Conservation (phyloP, 805 yeast species). For the Ogataea ganodermae region DNA sequence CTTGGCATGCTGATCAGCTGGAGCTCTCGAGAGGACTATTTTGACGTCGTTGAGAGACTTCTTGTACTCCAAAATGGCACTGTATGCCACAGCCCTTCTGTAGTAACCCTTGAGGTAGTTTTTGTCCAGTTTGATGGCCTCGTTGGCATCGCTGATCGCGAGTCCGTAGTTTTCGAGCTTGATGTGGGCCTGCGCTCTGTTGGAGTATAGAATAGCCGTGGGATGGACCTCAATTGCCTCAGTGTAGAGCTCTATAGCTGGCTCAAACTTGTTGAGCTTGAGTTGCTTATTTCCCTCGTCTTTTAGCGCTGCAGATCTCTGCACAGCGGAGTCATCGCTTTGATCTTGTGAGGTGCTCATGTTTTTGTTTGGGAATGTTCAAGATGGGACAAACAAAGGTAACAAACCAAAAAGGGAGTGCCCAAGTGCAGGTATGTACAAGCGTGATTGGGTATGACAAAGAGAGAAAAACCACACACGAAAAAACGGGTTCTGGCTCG, state of each 20-base stretch:
- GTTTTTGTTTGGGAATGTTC: neutral
- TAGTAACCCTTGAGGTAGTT: conserved; percentile 78
- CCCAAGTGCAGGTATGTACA: too few relatives aligned
- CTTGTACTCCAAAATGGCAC: conserved; percentile 74
- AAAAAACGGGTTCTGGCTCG: neutral
- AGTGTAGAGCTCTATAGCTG: conserved; percentile 72
- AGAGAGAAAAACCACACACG: neutral
- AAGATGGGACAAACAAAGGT: neutral
- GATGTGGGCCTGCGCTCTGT: conserved; percentile 88
- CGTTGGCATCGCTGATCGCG: conserved; percentile 77
- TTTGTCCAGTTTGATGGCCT: conserved; percentile 68
- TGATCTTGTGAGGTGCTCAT: conserved; percentile 5
- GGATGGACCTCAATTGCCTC: conserved; percentile 69
- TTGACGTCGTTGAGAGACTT: conserved; percentile 73
- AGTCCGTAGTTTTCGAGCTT: conserved; percentile 84
- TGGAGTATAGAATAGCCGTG: conserved; percentile 71
- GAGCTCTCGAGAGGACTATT: conserved; percentile 58
- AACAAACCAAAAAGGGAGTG: too few relatives aligned
- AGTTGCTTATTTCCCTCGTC: conserved; percentile 73
- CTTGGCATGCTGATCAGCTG: conserved; percentile 68
- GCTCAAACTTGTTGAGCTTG: conserved; percentile 60
- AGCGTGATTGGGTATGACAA: neutral
- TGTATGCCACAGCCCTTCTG: conserved; percentile 79
- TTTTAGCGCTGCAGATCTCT: conserved; percentile 50
- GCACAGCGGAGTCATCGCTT: neutral